Base-by-base conservation (phyloP, 2,329 filamentous ascomycete species). In the Pseudogymnoascus sp. region DNA sequence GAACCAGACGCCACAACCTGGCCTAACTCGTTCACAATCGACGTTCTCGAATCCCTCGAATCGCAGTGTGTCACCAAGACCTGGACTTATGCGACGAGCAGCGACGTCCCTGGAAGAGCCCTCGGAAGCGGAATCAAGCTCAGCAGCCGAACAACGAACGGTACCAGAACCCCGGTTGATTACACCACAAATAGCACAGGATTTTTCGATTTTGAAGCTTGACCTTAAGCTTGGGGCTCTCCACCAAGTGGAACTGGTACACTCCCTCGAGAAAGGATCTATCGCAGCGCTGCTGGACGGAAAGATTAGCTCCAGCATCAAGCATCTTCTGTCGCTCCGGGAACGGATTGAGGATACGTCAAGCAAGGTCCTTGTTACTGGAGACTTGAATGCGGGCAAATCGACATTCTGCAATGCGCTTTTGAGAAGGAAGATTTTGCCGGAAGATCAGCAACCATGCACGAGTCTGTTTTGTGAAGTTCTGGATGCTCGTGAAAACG, bases 351-450 rank as follows among this genome's bases (percentile, higher is more conserved):
- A 98, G 74, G 95, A 99, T 76, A 98, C 92, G 0, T 91, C 93
- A 4, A 98, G 93, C 77, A 99, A 99, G 76, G 95, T 99, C 1
- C 79, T 99, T 65, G 88, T 99, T 16, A 99, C 95, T 0, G 95
- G 95, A 72, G 95, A 99, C 74, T 78, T 99, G 63, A 99, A 99
- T 73, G 93, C 95, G 7, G 95, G 95, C 73, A 99, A 99, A 75
- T 99, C 95, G 3, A 99, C 95, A 0, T 99, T 99, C 72, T 99
- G 95, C 79, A 99, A 99, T 76, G 95, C 95, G n/a, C 80, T 99
- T 1, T 78, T 99, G 43, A 88, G 95, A 66, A 86, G 93, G 67
- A 98, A 98, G 77, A 85, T 99, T 28, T 78, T 99, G 3, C 95
- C 95, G 0, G 95, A 98, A 77, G 95, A 99, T 71, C 93, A 99